A percentile compares a stretch with the other conserved stretches of the same genome.
Conservation (phyloP, 768 basidiomycete species). For the Lactarius akahatsu region DNA sequence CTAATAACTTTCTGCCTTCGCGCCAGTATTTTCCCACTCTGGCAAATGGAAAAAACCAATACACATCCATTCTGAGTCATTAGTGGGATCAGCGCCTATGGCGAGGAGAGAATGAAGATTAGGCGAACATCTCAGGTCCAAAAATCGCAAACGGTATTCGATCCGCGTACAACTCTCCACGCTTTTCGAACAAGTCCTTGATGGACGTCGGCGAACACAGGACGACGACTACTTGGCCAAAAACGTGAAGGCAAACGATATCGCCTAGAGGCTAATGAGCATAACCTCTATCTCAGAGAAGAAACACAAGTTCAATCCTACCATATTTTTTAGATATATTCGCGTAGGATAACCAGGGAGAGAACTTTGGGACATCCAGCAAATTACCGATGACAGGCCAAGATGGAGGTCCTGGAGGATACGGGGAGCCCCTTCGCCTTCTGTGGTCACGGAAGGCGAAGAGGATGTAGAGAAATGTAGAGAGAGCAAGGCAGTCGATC, state of each 20-base stretch:
- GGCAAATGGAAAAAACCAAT: neutral
- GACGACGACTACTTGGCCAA: slow-evolving; percentile 14
- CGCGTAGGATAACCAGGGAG: neutral
- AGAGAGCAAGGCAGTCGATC: neutral
- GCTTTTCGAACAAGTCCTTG: slow-evolving; percentile 18
- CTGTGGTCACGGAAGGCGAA: neutral
- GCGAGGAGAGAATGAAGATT: no score
- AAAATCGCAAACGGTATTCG: slow-evolving; percentile 4
- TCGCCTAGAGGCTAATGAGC: neutral
- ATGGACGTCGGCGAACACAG: slow-evolving; percentile 6
- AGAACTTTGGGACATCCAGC: neutral
- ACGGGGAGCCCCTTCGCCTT: neutral
- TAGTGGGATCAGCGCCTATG: neutral
- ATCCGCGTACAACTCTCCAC: slow-evolving; percentile 10
- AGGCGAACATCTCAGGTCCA: slow-evolving; percentile 1
- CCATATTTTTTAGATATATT: slow-evolving; percentile 6
- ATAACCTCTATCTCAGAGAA: neutral
- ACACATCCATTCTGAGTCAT: neutral
- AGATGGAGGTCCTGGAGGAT: neutral
- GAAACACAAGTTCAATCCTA: neutral
- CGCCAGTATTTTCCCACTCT: slow-evolving; percentile 1
- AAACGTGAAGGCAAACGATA: slow-evolving; percentile 6
- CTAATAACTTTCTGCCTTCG: slow-evolving; percentile 1
- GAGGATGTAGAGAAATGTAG: neutral
- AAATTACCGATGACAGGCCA: slow-evolving; percentile 10